These are phyloP conservation scores for Isabelozyma rhagii DNA, from an alignment of 805 yeast species.

Conservation along the genomic window DNA sequence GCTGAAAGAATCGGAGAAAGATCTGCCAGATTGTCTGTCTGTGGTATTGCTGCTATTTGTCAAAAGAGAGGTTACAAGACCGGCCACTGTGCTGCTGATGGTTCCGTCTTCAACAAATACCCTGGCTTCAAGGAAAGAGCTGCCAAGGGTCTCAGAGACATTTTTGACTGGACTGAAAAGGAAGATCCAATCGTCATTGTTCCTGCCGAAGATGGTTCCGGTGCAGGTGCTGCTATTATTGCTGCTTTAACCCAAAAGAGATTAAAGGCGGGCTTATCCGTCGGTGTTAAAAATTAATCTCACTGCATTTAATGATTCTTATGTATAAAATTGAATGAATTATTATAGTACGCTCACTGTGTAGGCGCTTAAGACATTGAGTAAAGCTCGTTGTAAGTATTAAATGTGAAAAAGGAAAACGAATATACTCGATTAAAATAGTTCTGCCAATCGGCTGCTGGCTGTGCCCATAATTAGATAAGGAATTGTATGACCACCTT, in stretches of 20 bases:
- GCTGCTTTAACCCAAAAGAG: slow-evolving; percentile 91
- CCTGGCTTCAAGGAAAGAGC: slow-evolving; percentile 91
- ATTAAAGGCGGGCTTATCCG: slow-evolving; percentile 64
- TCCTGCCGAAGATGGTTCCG: slow-evolving; percentile 97
- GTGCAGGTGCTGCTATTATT: slow-evolving; percentile 98
- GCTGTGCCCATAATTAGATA: too few species aligned
- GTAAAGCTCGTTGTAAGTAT: too few species aligned
- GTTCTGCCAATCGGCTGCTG: too few species aligned
- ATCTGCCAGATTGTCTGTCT: slow-evolving; percentile 86
- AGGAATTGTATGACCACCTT: too few species aligned
- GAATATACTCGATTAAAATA: too few species aligned
- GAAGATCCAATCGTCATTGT: slow-evolving; percentile 82
- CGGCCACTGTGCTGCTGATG: slow-evolving; percentile 94
- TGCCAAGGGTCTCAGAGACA: slow-evolving; percentile 82
- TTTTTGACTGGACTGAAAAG: slow-evolving; percentile 70
- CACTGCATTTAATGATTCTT: not conserved
- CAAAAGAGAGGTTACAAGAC: slow-evolving; percentile 74
- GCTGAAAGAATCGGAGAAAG: slow-evolving; percentile 89
- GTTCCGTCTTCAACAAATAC: slow-evolving; percentile 91
- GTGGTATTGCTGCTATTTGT: slow-evolving; percentile 94
- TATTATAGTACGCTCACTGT: not conserved
- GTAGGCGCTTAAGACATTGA: too few species aligned
- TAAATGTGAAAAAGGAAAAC: too few species aligned
- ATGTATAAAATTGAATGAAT: not conserved
- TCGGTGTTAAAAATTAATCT: slow-evolving; percentile 41